phyloP scores from a whole-genome alignment of 371 early-diverging fungal genomes.

The Apophysomyces elegans region DNA sequence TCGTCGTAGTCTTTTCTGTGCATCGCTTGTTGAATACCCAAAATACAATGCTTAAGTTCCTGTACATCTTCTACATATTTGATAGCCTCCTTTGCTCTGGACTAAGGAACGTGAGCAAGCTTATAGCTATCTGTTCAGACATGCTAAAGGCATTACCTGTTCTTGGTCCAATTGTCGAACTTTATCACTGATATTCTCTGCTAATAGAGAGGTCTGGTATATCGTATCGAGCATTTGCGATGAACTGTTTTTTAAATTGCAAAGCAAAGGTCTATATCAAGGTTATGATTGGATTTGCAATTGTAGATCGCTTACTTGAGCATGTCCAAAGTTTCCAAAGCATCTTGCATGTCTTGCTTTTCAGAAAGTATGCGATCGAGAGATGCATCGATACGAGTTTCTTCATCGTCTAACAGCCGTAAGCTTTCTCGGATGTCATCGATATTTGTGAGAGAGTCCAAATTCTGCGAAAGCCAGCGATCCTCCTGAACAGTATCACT shows the following conservation, averaged over 20 bases:
- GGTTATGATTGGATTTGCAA: not conserved
- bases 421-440: slow-evolving; percentile 70
- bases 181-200: slow-evolving; percentile 81
- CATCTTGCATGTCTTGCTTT: slow-evolving; percentile 29
- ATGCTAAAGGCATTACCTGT: slow-evolving; percentile 39
- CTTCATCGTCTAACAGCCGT: slow-evolving; percentile 66
- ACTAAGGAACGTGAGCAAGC: slow-evolving; percentile 31
- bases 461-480: slow-evolving; percentile 20
- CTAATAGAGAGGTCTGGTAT: slow-evolving; percentile 69
- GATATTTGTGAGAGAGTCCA: slow-evolving; percentile 60
- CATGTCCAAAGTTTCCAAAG: slow-evolving; percentile 42
- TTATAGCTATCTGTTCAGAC: not conserved
- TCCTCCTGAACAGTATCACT: not conserved
- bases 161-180: slow-evolving; percentile 85
- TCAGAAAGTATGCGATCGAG: slow-evolving; percentile 60
- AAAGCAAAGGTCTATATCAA: slow-evolving; percentile 63
- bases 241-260: slow-evolving; percentile 53
- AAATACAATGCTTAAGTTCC: slow-evolving; percentile 76
- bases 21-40: slow-evolving; percentile 76
- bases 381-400: slow-evolving; percentile 65
- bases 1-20: slow-evolving; percentile 71
- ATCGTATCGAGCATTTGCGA: slow-evolving; percentile 63
- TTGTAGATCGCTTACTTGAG: slow-evolving; percentile 45
- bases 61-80: slow-evolving; percentile 75
- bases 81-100: slow-evolving; percentile 72